A percentile compares a stretch with the other conserved stretches of the same genome.
These are phyloP conservation scores for Clathrospora elynae DNA, from an alignment of 2,329 filamentous ascomycete genomes.

Conservation along the genomic window DNA sequence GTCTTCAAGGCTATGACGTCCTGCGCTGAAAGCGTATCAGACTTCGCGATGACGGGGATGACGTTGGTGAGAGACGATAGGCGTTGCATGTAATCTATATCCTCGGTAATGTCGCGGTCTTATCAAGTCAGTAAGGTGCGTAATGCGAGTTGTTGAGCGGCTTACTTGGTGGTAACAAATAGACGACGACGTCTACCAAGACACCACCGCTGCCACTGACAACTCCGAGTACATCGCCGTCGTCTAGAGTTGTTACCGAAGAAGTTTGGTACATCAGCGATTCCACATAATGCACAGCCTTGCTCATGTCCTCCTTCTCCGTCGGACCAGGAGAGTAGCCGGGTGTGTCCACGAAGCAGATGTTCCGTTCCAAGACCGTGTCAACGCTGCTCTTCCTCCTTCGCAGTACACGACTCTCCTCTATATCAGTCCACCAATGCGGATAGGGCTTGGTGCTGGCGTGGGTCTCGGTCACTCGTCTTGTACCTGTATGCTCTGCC, in stretches of 20 bases:
- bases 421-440: slow-evolving; percentile 83
- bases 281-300: slow-evolving; percentile 71
- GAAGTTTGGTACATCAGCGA: slow-evolving; percentile 67
- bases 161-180: slow-evolving; percentile 75
- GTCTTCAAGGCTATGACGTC: slow-evolving; percentile 66
- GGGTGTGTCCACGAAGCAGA: slow-evolving; percentile 90
- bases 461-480: slow-evolving; percentile 48
- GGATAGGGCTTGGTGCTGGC: slow-evolving; percentile 69
- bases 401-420: slow-evolving; percentile 64
- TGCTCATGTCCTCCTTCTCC: slow-evolving; percentile 28
- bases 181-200: slow-evolving; percentile 84
- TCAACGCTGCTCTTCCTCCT: slow-evolving; percentile 72
- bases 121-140: slow-evolving; percentile 21
- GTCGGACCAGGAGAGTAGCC: slow-evolving; percentile 60
- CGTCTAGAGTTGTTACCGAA: slow-evolving; percentile 66
- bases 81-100: slow-evolving; percentile 73
- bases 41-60: slow-evolving; percentile 78
- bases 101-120: slow-evolving; percentile 55
- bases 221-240: slow-evolving; percentile 75
- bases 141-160: neutral
- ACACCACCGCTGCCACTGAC: slow-evolving; percentile 81
- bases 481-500: slow-evolving; percentile 25
- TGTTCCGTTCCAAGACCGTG: slow-evolving; percentile 81
- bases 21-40: slow-evolving; percentile 68
- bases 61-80: slow-evolving; percentile 79